Conservation (phyloP, 2,329 filamentous ascomycete species). For the Coleophoma eucalyptorum region DNA sequence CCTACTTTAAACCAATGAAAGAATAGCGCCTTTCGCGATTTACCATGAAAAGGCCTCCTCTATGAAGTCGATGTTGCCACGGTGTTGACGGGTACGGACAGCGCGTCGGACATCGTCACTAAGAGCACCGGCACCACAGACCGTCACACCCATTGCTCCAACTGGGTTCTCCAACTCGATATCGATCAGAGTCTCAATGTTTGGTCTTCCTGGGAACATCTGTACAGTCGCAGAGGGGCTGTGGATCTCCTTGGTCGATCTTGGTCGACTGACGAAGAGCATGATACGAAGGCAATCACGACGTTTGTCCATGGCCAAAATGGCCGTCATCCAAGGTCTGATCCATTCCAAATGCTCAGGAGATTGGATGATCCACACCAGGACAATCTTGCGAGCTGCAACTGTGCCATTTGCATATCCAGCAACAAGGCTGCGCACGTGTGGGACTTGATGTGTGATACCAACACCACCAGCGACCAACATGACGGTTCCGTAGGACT, state of each 20-base stretch:
- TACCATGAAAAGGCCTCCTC: slow-evolving; percentile 74
- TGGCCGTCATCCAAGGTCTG: slow-evolving; percentile 78
- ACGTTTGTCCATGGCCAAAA: slow-evolving; percentile 70
- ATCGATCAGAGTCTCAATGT: slow-evolving; percentile 67
- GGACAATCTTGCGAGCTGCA: slow-evolving; percentile 65
- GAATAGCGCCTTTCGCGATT: not conserved
- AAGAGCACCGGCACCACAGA: slow-evolving; percentile 71
- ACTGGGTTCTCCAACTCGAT: slow-evolving; percentile 73
- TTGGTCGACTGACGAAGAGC: slow-evolving; percentile 72
- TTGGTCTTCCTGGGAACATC: slow-evolving; percentile 79
- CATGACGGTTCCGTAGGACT: slow-evolving; percentile 74
- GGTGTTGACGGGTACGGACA: slow-evolving; percentile 60
- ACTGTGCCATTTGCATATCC: slow-evolving; percentile 67
- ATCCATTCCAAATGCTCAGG: slow-evolving; percentile 83
- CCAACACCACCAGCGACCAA: slow-evolving; percentile 79
- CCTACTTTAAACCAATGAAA: not conserved
- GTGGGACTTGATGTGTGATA: slow-evolving; percentile 75
- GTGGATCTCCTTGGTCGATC: slow-evolving; percentile 77
- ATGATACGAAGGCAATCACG: slow-evolving; percentile 73
- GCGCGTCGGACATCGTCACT: slow-evolving; percentile 71
- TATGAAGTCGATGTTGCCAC: slow-evolving; percentile 69
- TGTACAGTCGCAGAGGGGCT: slow-evolving; percentile 74
- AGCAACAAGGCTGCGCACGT: slow-evolving; percentile 67
- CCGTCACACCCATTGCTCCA: slow-evolving; percentile 69
- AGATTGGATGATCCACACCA: slow-evolving; percentile 77